Percentiles rank a stretch among this genome's conserved stretches.
phyloP scores from a whole-genome alignment of 2,329 filamentous ascomycete species.

The Ascochyta fabae region DNA sequence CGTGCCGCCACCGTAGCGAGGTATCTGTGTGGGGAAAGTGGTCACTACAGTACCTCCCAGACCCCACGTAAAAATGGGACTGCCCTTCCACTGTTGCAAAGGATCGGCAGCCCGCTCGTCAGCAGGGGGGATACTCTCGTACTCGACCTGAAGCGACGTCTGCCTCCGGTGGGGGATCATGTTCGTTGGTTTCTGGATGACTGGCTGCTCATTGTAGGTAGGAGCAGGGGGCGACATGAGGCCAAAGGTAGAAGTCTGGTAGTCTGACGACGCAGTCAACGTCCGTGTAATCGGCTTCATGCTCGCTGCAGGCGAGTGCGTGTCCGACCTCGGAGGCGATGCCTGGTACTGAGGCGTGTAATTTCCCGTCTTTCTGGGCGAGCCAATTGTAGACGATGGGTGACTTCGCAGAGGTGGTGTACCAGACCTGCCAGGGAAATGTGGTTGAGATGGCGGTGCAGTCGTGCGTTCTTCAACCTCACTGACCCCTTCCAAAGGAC shows the following conservation, averaged over 20 bases:
- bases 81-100: slow-evolving; percentile 88
- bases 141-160: slow-evolving; percentile 52
- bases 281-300: slow-evolving; percentile 56
- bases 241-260: slow-evolving; percentile 63
- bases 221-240: slow-evolving; percentile 48
- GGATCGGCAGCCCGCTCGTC: slow-evolving; percentile 71
- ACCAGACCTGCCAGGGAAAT: slow-evolving; percentile 34
- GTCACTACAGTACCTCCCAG: slow-evolving; percentile 83
- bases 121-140: slow-evolving; percentile 63
- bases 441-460: slow-evolving; percentile 23
- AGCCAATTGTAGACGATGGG: slow-evolving; percentile 45
- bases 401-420: slow-evolving; percentile 44
- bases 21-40: slow-evolving; percentile 86
- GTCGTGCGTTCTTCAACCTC: slow-evolving; percentile 41
- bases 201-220: slow-evolving; percentile 38
- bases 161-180: slow-evolving; percentile 46
- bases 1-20: slow-evolving; percentile 80
- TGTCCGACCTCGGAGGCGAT: slow-evolving; percentile 56
- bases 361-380: slow-evolving; percentile 48
- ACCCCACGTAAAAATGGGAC: slow-evolving; percentile 86
- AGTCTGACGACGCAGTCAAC: slow-evolving; percentile 48
- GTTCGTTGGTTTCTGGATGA: slow-evolving; percentile 25
- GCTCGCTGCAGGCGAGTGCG: slow-evolving; percentile 65
- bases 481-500: slow-evolving; percentile 42
- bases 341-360: slow-evolving; percentile 60